Conservation (phyloP, 1,284 basidiomycete species). For the Malassezia yamatoensis region DNA sequence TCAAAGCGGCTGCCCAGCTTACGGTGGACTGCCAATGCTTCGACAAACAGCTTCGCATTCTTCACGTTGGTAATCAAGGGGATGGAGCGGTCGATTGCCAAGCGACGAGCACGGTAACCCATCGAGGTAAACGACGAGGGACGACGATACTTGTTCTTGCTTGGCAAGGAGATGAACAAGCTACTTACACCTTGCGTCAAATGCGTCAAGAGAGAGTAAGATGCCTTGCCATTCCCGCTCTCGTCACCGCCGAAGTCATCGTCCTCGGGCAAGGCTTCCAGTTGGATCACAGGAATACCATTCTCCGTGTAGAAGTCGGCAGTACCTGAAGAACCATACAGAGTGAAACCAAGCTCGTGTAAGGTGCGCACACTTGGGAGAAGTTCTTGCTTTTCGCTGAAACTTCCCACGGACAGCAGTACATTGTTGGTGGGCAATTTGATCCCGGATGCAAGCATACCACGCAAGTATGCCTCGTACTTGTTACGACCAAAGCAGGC, state of each 20-base stretch:
- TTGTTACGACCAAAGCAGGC: constrained; percentile 88
- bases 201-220: constrained; percentile 45
- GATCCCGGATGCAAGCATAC: constrained; percentile 91
- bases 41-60: constrained; percentile 91
- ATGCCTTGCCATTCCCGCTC: constrained; percentile 27
- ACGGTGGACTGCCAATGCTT: constrained; percentile 66
- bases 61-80: constrained; percentile 98
- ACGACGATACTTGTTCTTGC: constrained; percentile 93
- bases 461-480: constrained; percentile 96
- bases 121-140: constrained; percentile 94
- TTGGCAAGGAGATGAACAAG: constrained; percentile 98
- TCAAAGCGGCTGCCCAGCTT: constrained; percentile 65
- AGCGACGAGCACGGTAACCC: constrained; percentile 88
- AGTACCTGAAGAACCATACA: constrained; percentile 86
- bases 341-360: constrained; percentile 66
- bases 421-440: constrained; percentile 63
- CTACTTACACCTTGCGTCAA: constrained; percentile 41
- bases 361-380: constrained; percentile 60
- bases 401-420: constrained; percentile 79
- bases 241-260: constrained; percentile 41
- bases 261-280: constrained; percentile 46
- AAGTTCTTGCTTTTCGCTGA: constrained; percentile 72
- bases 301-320: constrained; percentile 53
- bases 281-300: constrained; percentile 44
- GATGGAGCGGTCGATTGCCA: constrained; percentile 98